Percentiles rank a stretch among this genome's conserved stretches.
These are phyloP conservation scores for Sporothrix inflata DNA, from an alignment of 2,329 filamentous ascomycete species.

Conservation along the genomic window DNA sequence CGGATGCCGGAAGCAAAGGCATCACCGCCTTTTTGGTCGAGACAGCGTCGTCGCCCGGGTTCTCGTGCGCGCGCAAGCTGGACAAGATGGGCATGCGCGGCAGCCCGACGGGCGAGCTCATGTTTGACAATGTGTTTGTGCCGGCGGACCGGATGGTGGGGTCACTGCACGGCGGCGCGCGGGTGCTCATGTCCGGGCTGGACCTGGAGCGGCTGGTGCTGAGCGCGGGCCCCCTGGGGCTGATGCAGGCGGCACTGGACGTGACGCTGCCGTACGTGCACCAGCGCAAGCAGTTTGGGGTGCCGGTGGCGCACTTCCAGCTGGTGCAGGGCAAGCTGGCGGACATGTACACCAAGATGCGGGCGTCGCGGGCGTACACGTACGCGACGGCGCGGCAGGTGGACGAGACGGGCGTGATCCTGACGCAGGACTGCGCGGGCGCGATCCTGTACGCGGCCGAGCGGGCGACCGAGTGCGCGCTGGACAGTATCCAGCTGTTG, in stretches of 20 bases:
- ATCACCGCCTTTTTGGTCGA: constrained; percentile 95
- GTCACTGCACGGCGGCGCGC: constrained; percentile 76
- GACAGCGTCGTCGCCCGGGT: constrained; percentile 65
- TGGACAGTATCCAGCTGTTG: constrained; percentile 89
- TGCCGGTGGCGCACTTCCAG: constrained; percentile 88
- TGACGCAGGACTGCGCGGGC: constrained; percentile 91
- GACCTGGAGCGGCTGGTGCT: constrained; percentile 93
- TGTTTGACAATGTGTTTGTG: constrained; percentile 90
- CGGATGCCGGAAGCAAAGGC: constrained; percentile 78
- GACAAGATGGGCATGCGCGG: constrained; percentile 99
- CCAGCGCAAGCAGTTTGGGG: constrained; percentile 83
- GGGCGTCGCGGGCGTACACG: constrained; percentile 83
- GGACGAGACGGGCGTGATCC: constrained; percentile 73
- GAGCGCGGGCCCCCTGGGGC: constrained; percentile 83
- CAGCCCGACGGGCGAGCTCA: constrained; percentile 91
- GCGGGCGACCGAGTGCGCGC: constrained; percentile 79
- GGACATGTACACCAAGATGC: constrained; percentile 96
- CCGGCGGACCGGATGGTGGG: constrained; percentile 82
- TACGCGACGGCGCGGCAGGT: constrained; percentile 79
- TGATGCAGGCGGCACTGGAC: constrained; percentile 93
- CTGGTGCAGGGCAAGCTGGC: constrained; percentile 90
- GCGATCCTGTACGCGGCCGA: constrained; percentile 93
- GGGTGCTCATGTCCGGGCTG: constrained; percentile 92
- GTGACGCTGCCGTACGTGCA: constrained; percentile 87
- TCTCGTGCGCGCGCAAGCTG: constrained; percentile 85